Conservation (phyloP, 2,329 filamentous ascomycete species). For the Claviceps maximensis region DNA sequence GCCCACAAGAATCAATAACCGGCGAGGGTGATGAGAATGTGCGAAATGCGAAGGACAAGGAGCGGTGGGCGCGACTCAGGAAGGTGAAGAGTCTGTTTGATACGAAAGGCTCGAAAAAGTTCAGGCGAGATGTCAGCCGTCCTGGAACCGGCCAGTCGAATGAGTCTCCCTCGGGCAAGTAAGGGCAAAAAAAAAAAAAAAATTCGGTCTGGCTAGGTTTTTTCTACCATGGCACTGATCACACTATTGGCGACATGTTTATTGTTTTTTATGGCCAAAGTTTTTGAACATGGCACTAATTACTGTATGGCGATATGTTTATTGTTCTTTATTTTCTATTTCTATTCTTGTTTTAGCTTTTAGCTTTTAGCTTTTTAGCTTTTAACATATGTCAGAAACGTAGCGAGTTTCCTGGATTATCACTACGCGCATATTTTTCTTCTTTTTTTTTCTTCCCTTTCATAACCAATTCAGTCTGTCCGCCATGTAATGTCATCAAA, state of each 20-base stretch:
- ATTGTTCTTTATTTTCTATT: background rate
- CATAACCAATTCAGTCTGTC: background rate
- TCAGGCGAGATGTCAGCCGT: conserved; percentile 27
- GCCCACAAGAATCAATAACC: conserved; percentile 9
- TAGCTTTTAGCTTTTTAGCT: background rate
- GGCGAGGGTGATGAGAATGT: conserved; percentile 30
- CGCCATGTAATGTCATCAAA: conserved; percentile 27
- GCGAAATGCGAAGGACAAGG: conserved; percentile 50
- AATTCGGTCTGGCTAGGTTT: background rate
- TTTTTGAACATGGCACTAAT: too few species aligned
- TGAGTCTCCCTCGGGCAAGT: conserved; percentile 6
- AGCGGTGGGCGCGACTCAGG: conserved; percentile 58
- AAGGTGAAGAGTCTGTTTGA: conserved; percentile 61
- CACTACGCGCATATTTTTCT: background rate
- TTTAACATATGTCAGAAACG: background rate
- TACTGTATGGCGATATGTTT: too few species aligned
- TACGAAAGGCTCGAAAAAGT: conserved; percentile 45
- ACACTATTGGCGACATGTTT: background rate
- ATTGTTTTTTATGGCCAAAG: background rate
- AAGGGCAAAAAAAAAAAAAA: too few species aligned
- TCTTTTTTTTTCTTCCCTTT: background rate
- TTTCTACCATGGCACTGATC: background rate
- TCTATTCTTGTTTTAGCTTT: too few species aligned
- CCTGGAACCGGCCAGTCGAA: conserved; percentile 26
- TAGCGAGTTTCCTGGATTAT: background rate